Conservation (phyloP, 2,329 filamentous ascomycete species). For the Penicillium sp. region DNA sequence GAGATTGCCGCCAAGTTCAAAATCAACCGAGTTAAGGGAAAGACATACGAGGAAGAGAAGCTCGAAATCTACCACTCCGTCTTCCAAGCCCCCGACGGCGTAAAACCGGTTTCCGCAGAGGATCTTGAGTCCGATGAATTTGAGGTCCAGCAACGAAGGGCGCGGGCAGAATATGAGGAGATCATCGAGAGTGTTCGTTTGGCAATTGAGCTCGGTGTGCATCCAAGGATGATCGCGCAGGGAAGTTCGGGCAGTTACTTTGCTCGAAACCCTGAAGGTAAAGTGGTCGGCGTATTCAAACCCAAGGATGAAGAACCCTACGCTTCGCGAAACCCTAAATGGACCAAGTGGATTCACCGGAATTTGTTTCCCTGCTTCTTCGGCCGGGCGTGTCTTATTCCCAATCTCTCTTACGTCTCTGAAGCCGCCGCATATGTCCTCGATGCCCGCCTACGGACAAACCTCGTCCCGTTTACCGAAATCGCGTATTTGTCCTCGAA, state of each 20-base stretch:
- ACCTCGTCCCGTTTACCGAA: conserved; percentile 94
- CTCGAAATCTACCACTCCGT: conserved; percentile 97
- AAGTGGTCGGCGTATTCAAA: conserved; percentile 97
- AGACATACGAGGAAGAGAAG: conserved; percentile 74
- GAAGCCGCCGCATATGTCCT: conserved; percentile 96
- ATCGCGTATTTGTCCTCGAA: conserved; percentile 93
- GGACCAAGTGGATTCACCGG: conserved; percentile 99
- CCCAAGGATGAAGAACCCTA: conserved; percentile 99
- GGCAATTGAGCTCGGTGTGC: conserved; percentile 86
- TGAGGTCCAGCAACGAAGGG: conserved; percentile 63
- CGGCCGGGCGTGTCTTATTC: conserved; percentile 90
- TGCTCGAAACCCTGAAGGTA: conserved; percentile 84
- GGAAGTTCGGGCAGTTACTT: conserved; percentile 98
- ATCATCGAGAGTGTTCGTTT: conserved; percentile 86
- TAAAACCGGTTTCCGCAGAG: conserved; percentile 76
- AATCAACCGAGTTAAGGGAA: conserved; percentile 72
- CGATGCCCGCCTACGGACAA: conserved; percentile 82
- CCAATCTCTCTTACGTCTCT: conserved; percentile 95
- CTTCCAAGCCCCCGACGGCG: conserved; percentile 87
- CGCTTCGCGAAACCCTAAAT: conserved; percentile 94
- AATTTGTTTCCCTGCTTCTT: conserved; percentile 98
- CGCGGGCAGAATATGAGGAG: conserved; percentile 78
- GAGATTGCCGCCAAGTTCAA: conserved; percentile 98
- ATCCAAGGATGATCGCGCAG: conserved; percentile 94
- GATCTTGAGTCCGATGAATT: conserved; percentile 61